Conservation (phyloP, 495 filamentous ascomycete species). For the Podospora appendiculata region DNA sequence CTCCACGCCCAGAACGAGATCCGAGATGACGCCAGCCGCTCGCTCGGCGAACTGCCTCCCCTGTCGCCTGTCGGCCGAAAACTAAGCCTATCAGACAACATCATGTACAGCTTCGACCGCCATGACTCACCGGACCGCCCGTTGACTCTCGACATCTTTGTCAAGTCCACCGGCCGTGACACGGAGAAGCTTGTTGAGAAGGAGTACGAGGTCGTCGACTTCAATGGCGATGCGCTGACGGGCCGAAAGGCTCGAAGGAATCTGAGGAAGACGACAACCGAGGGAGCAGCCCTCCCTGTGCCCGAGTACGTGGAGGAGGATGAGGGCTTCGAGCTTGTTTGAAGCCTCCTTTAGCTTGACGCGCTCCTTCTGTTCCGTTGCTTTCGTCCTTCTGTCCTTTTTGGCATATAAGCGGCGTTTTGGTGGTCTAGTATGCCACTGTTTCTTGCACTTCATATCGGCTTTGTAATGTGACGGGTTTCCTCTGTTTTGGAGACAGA, state of each 20-base stretch:
- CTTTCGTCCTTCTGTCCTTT: too few species aligned
- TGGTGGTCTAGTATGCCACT: too few species aligned
- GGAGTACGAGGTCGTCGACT: conserved; percentile 41
- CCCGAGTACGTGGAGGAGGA: conserved; percentile 22
- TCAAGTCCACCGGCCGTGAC: conserved; percentile 32
- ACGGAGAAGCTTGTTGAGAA: conserved; percentile 40
- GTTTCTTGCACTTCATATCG: too few species aligned
- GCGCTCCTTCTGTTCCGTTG: too few species aligned
- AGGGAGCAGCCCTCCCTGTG: neutral
- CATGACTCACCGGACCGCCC: conserved; percentile 28
- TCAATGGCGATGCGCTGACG: conserved; percentile 33
- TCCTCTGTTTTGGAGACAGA: too few species aligned
- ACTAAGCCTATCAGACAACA: conserved; percentile 25
- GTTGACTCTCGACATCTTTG: conserved; percentile 33
- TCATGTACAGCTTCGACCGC: conserved; percentile 39
- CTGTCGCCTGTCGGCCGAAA: conserved; percentile 8
- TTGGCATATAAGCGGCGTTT: too few species aligned
- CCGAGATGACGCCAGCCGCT: conserved; percentile 13
- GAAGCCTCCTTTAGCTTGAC: neutral
- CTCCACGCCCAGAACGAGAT: conserved; percentile 24
- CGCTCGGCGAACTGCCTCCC: conserved; percentile 16
- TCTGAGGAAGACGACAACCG: conserved; percentile 20
- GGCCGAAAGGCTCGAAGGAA: conserved; percentile 34
- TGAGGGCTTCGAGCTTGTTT: conserved; percentile 40
- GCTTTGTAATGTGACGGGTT: too few species aligned